Evolutionary conservation across 164 flowering plant species (phyloP).

Genomic region (Nymphaea thermarum): DNA sequence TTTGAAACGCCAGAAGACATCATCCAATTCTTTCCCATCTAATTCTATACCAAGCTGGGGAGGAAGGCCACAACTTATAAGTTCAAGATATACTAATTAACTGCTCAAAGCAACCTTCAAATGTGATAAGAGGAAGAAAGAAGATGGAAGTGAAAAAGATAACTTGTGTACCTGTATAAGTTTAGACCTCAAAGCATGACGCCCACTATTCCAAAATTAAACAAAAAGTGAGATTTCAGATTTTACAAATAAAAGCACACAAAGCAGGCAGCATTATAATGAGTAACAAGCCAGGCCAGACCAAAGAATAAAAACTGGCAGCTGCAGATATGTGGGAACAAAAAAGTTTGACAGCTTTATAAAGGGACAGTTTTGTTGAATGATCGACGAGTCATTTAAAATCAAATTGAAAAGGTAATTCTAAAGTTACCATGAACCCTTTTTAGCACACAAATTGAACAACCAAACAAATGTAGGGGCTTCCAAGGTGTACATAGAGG

Average conservation of each 20-base stretch:
- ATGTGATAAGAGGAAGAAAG: background rate
- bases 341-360: too few relatives aligned
- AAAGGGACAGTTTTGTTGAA: too few relatives aligned
- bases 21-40: constrained; percentile 60
- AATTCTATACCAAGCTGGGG: constrained; percentile 80
- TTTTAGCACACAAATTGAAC: too few relatives aligned
- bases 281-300: background rate
- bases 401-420: too few relatives aligned
- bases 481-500: too few relatives aligned
- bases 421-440: too few relatives aligned
- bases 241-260: background rate
- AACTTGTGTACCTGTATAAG: constrained; percentile 51
- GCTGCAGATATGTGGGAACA: too few relatives aligned
- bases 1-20: constrained; percentile 87
- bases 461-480: too few relatives aligned
- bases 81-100: too few relatives aligned
- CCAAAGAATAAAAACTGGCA: too few relatives aligned
- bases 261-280: background rate
- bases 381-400: too few relatives aligned
- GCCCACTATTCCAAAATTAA: constrained; percentile 47
- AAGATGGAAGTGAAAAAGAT: background rate
- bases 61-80: background rate
- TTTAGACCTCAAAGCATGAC: constrained; percentile 75
- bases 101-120: background rate
- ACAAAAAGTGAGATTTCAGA: background rate